Evolutionary conservation across 1,284 basidiomycete genomes (phyloP).

Genomic region (Cryptococcus depauperatus): DNA sequence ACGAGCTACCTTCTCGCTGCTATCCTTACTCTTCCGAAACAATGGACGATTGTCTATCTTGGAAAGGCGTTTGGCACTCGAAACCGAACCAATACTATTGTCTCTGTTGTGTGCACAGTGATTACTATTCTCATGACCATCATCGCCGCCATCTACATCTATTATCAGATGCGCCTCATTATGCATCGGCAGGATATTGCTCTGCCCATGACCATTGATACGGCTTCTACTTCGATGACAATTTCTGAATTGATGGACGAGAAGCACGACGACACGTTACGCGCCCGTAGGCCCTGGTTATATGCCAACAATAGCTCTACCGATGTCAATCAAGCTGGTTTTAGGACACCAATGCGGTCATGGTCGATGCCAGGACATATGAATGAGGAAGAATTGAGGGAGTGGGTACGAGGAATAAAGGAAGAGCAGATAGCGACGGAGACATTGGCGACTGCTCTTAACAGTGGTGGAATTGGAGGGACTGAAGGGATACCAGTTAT

Average conservation of each 20-base stretch:
- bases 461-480: not conserved
- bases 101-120: slow-evolving; percentile 29
- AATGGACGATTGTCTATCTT: slow-evolving; percentile 39
- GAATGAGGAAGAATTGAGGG: slow-evolving; percentile 28
- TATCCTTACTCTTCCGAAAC: slow-evolving; percentile 41
- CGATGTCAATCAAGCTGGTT: slow-evolving; percentile 2
- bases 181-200: slow-evolving; percentile 19
- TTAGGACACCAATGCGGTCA: slow-evolving; percentile 16
- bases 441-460: not conserved
- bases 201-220: slow-evolving; percentile 9
- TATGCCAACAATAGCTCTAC: slow-evolving; percentile 3
- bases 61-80: slow-evolving; percentile 35
- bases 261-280: slow-evolving; percentile 7
- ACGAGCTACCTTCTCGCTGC: slow-evolving; percentile 38
- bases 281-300: slow-evolving; percentile 13
- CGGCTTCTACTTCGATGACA: slow-evolving; percentile 2
- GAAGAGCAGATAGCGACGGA: slow-evolving; percentile 2
- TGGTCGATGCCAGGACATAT: slow-evolving; percentile 30
- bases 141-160: slow-evolving; percentile 40
- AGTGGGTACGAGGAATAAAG: slow-evolving; percentile 24
- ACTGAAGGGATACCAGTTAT: slow-evolving; percentile 4
- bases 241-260: slow-evolving; percentile 17
- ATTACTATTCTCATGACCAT: slow-evolving; percentile 35
- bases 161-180: slow-evolving; percentile 41
- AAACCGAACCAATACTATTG: slow-evolving; percentile 28